A percentile compares a stretch with the other conserved stretches of the same genome.
phyloP scores from a whole-genome alignment of 108 stramenopile species.

The Pseudonitzschia multistriata region DNA sequence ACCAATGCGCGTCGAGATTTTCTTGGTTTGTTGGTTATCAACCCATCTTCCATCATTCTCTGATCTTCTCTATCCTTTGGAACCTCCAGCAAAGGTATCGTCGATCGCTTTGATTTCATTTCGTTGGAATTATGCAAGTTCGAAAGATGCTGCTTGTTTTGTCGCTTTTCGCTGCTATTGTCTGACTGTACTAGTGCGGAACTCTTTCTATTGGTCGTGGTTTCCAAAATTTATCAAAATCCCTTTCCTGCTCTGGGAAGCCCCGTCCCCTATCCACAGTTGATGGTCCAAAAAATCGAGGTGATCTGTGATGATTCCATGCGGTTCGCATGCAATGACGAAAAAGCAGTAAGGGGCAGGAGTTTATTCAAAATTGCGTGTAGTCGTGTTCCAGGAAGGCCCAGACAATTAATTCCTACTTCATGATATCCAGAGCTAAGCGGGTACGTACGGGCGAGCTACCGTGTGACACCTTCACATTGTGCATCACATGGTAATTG shows the following conservation, averaged over 20 bases:
- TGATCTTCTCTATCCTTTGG: neutral
- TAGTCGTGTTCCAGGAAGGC: neutral
- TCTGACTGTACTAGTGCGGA: neutral
- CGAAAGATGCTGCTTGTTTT: neutral
- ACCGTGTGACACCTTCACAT: neutral
- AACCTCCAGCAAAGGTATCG: neutral
- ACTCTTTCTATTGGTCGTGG: neutral
- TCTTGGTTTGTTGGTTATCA: neutral
- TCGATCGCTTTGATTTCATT: neutral
- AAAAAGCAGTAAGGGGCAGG: neutral
- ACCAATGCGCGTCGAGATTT: slow-evolving; percentile 7
- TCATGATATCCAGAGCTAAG: too few relatives aligned
- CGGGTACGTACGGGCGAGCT: neutral
- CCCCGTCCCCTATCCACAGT: too few relatives aligned
- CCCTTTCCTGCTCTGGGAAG: too few relatives aligned
- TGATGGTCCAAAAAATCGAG: neutral
- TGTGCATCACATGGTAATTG: too few relatives aligned
- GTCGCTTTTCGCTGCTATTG: neutral
- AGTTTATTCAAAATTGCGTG: neutral
- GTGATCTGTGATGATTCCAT: neutral
- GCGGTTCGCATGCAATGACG: neutral
- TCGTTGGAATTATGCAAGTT: neutral
- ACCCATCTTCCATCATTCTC: neutral
- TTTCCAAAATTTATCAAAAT: too few relatives aligned
- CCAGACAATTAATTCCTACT: too few relatives aligned